Conservation (phyloP, 2,329 filamentous ascomycete genomes). For the Beauveria australis region DNA sequence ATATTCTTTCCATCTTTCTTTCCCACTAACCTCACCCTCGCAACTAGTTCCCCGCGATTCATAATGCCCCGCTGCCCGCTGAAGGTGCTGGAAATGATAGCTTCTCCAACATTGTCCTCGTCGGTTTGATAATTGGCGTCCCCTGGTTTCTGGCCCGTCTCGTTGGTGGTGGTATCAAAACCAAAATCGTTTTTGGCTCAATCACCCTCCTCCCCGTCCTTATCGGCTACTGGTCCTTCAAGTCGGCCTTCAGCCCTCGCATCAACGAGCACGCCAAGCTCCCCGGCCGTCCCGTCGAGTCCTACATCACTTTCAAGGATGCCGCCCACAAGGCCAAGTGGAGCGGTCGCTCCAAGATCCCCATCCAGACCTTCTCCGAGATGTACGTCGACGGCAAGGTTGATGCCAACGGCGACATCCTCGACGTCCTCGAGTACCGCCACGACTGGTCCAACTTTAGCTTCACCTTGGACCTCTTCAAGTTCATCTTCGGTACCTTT, state of each 20-base stretch:
- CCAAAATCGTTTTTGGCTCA: conserved; percentile 77
- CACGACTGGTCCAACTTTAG: conserved; percentile 96
- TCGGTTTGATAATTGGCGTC: conserved; percentile 59
- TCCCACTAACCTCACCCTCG: neutral
- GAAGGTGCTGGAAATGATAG: conserved; percentile 75
- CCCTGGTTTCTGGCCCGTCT: conserved; percentile 80
- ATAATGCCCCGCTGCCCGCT: conserved; percentile 88
- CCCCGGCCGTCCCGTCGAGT: conserved; percentile 79
- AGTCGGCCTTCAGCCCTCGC: conserved; percentile 75
- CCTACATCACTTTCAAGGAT: conserved; percentile 80
- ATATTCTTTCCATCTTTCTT: neutral
- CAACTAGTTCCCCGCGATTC: conserved; percentile 56
- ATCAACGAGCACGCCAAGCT: conserved; percentile 87
- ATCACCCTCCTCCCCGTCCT: conserved; percentile 74
- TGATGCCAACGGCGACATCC: conserved; percentile 86
- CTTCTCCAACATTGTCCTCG: conserved; percentile 78
- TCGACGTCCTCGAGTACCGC: conserved; percentile 86
- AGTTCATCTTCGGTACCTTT: conserved; percentile 80
- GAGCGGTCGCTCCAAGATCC: conserved; percentile 70
- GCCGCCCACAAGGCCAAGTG: conserved; percentile 56
- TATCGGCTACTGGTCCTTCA: conserved; percentile 70
- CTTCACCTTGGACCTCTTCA: conserved; percentile 79
- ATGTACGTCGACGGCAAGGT: conserved; percentile 96
- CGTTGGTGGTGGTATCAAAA: conserved; percentile 78
- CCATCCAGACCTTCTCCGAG: conserved; percentile 91